These are phyloP conservation scores for Ramaria sp. DNA, from an alignment of 768 basidiomycete genomes.

Conservation along the genomic window DNA sequence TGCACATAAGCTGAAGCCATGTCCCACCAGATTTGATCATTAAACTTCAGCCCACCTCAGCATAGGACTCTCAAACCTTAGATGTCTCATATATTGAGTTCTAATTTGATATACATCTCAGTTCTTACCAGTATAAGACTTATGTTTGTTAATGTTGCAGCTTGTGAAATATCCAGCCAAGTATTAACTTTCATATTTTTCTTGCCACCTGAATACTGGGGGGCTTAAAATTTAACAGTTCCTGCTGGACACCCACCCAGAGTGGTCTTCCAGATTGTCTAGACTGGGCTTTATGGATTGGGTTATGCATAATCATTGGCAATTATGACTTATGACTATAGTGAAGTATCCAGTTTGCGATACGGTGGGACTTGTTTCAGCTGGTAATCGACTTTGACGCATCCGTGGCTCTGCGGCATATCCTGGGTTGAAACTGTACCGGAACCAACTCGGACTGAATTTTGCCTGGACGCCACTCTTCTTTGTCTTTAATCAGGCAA, in stretches of 20 bases:
- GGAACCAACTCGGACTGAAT: slow-evolving; percentile 48
- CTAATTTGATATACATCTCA: too few relatives aligned
- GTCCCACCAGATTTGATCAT: too few relatives aligned
- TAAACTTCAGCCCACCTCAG: too few relatives aligned
- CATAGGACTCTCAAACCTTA: too few relatives aligned
- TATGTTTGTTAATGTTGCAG: too few relatives aligned
- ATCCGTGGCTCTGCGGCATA: slow-evolving; percentile 29
- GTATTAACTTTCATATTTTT: too few relatives aligned
- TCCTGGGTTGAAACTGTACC: slow-evolving; percentile 45
- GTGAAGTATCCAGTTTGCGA: slow-evolving; percentile 30
- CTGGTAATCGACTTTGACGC: neutral
- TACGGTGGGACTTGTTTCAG: slow-evolving; percentile 21
- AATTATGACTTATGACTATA: slow-evolving; percentile 38
- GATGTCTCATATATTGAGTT: too few relatives aligned
- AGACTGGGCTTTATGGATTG: slow-evolving; percentile 45
- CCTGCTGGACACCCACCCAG: slow-evolving; percentile 44
- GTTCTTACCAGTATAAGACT: too few relatives aligned
- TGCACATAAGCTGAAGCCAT: too few relatives aligned
- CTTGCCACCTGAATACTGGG: too few relatives aligned
- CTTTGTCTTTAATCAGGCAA: slow-evolving; percentile 39
- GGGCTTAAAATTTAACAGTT: slow-evolving; percentile 30
- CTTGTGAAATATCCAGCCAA: too few relatives aligned
- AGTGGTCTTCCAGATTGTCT: slow-evolving; percentile 47
- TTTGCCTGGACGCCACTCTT: slow-evolving; percentile 54
- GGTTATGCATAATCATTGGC: slow-evolving; percentile 59